Base-by-base conservation (phyloP, 352 stramenopile genomes). In the Albugo candida region DNA sequence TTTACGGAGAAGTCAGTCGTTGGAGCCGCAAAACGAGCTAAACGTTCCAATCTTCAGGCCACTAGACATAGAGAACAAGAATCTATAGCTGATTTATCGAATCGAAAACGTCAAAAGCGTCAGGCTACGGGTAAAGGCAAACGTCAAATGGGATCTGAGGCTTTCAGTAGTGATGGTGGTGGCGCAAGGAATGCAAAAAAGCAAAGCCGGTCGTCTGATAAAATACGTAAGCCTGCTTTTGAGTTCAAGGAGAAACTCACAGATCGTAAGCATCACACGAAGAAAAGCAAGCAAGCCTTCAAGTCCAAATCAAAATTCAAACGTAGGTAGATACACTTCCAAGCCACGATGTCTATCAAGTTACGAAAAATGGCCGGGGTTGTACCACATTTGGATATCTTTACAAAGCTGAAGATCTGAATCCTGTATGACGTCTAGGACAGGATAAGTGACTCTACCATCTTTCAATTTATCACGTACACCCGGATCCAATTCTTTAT, bases 201-300 rank as follows among this genome's bases (percentile, higher is more conserved):
- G 17, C 17, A 43, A 24, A 43, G 38, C 8, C 17, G 38, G 17
- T 8, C 8, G 17, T 8, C 17, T 19, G 17, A n/a, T n/a, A n/a
- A 8, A 43, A 24, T 8, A 43, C 17, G 38, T 43, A 37, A 45
- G 35, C 35, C 34, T 51, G n/a, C 14, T n/a, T 91, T 84, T 52
- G 75, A 85, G 58, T 89, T 88, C 59, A 92, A 93, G 60, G 74
- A 92, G 67, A 92, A 91, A 51, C 92, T 93, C 59, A 94, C 81
- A 56, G 70, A 80, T 59, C 82, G 69, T 49, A 88, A 91, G 64
- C 91, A 88, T 60, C 70, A 92, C 50, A 74, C 77, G 20, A 94
- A 95, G 66, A 84, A 86, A 59, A 65, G 72, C 17, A 66, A 64
- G 36, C 72, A 63, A 47, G 64, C 75, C 36, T 96, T 96, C 63